Conservation (phyloP, 2,329 filamentous ascomycete genomes). For the Fusarium mangiferae region DNA sequence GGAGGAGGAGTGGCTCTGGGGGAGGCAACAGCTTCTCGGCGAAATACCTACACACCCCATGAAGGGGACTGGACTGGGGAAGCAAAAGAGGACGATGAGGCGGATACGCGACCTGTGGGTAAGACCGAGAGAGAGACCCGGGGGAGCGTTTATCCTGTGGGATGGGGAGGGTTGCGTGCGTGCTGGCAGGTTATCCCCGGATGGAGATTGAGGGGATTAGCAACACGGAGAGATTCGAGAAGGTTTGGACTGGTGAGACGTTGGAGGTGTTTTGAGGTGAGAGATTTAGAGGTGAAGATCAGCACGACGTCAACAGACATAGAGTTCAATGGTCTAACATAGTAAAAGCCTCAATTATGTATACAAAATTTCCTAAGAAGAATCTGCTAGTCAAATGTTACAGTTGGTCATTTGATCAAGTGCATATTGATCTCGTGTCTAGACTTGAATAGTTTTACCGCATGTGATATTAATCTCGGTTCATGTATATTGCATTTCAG, state of each 20-base stretch:
- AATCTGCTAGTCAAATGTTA: not conserved
- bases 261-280: not conserved
- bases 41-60: not conserved
- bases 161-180: not conserved
- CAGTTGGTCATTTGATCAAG: slow-evolving; percentile 9
- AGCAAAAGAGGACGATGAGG: not conserved
- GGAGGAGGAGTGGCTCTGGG: slow-evolving; percentile 30
- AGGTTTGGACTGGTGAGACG: slow-evolving; percentile 10
- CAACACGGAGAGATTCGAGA: not conserved
- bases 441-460: not conserved
- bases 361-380: not conserved
- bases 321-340: not conserved
- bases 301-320: not conserved
- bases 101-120: slow-evolving; percentile 12
- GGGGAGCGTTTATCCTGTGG: slow-evolving; percentile 11
- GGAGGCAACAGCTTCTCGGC: slow-evolving; percentile 14
- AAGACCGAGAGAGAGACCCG: slow-evolving; percentile 18
- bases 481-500: not conserved
- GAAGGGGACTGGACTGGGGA: slow-evolving; percentile 5
- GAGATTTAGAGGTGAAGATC: not conserved
- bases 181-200: slow-evolving; percentile 2
- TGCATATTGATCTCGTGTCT: not conserved
- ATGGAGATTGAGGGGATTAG: slow-evolving; percentile 22
- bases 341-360: not conserved
- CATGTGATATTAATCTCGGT: slow-evolving; percentile 22